phyloP scores from a whole-genome alignment of 805 yeast species.

The Barnettozyma sp. region DNA sequence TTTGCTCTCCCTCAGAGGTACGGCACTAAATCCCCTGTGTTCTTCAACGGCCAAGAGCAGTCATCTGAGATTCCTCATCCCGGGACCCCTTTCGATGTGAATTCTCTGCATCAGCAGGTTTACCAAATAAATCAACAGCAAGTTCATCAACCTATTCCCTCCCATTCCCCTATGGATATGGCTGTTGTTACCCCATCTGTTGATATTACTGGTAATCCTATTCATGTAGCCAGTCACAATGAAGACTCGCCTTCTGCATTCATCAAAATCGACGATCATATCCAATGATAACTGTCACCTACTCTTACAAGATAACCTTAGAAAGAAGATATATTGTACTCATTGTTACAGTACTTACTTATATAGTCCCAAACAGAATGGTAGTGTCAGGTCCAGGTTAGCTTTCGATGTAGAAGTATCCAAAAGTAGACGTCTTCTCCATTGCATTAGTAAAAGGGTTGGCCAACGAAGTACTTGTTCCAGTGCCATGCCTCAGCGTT shows the following conservation, averaged over 20 bases:
- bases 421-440: no score
- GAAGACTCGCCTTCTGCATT: slow-evolving; percentile 7
- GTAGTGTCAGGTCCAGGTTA: no score
- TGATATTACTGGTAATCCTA: slow-evolving; percentile 8
- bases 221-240: slow-evolving; percentile 6
- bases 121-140: slow-evolving; percentile 9
- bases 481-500: slow-evolving; percentile 19
- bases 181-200: slow-evolving; percentile 2
- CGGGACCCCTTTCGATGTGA: slow-evolving; percentile 1
- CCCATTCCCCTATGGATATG: slow-evolving; percentile 7
- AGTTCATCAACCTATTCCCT: slow-evolving; percentile 8
- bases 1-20: slow-evolving; percentile 21
- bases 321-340: no score
- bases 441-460: slow-evolving; percentile 13
- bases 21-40: slow-evolving; percentile 17
- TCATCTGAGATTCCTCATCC: not conserved
- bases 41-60: slow-evolving; percentile 6
- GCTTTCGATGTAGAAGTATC: no score
- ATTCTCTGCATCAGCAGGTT: slow-evolving; percentile 1
- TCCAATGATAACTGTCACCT: no score
- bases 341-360: no score
- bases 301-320: no score
- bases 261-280: slow-evolving; percentile 1
- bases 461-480: slow-evolving; percentile 15
- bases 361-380: no score